Evolutionary conservation across 768 basidiomycete species (phyloP), one percentile per base, ranked within the genome.

Genomic region (Sporobolomyces phaffii): DNA sequence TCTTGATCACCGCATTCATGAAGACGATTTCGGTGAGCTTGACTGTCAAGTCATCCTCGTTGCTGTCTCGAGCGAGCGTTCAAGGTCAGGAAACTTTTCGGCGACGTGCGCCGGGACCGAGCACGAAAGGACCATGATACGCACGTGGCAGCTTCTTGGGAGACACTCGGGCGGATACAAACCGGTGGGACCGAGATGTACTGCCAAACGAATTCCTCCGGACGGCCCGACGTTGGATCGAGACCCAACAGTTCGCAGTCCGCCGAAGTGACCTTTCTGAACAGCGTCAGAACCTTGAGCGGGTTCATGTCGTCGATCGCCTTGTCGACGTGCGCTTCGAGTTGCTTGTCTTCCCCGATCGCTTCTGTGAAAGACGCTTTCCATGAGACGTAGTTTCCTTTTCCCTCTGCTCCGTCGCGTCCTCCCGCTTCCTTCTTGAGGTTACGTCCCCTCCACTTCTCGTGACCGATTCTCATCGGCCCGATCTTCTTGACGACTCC

Each of bases 131-230:
- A 17, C 17, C 40, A n/a, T n/a, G n/a, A n/a, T 17, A 71, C 78
- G 48, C 58, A 79, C 79, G 80, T 82, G 43, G 94, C 94, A 8
- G 91, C 92, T 74, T 99, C 96, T 78, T 98, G 96, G 0, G 90
- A 88, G 1, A 99, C 96, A 5, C 92, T 96, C 0, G 96, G 96
- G 50, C 96, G 85, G 61, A 99, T 99, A 76, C 91, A 93, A 24
- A 96, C 91, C 0, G 96, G 96, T 44, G 96, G 96, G 34, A 99
- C 96, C 28, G 92, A 94, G 18, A 99, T 85, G 77, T 97, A 99
- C 78, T 98, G 94, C 94, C 96, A 99, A 57, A 99, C 85, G 74
- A 91, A 96, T 77, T 97, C 89, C 79, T 99, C 96, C 14, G 96
- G 96, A 59, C 96, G 81, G 51, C 94, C 93, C 75, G 86, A 86